Percentiles rank a stretch among this genome's conserved stretches.
Evolutionary conservation across 2,329 filamentous ascomycete genomes (phyloP).

Genomic region (Raffaelea arxii): DNA sequence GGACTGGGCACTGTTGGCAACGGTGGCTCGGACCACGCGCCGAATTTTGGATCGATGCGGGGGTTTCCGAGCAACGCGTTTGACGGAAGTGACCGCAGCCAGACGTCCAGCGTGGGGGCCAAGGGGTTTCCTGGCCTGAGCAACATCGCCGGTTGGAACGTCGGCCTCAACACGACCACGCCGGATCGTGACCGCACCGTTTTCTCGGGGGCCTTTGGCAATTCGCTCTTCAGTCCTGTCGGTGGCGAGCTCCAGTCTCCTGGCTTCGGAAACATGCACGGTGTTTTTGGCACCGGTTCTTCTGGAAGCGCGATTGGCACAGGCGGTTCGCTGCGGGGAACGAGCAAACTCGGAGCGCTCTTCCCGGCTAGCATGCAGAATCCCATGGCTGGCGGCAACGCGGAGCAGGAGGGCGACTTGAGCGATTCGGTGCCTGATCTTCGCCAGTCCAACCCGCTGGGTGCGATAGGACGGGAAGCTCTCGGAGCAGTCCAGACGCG

Average conservation of each 20-base stretch:
- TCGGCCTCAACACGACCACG: conserved; percentile 49
- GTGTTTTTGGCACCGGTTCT: conserved; percentile 24
- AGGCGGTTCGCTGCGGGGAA: conserved; percentile 60
- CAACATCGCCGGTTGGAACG: conserved; percentile 53
- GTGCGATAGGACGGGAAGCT: conserved; percentile 55
- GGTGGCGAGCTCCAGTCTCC: conserved; percentile 67
- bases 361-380: conserved; percentile 87
- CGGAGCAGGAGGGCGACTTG: conserved; percentile 56
- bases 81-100: conserved; percentile 79
- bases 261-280: conserved; percentile 45
- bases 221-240: conserved; percentile 67
- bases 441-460: conserved; percentile 52
- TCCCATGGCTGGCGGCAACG: conserved; percentile 55
- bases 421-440: conserved; percentile 49
- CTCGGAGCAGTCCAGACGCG: conserved; percentile 40
- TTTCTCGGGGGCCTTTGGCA: conserved; percentile 58
- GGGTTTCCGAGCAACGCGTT: conserved; percentile 38
- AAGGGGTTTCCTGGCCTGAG: conserved; percentile 60
- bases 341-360: conserved; percentile 75
- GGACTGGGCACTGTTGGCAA: conserved; percentile 28
- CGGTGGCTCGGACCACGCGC: conserved; percentile 27
- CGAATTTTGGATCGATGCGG: conserved; percentile 44
- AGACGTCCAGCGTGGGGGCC: conserved; percentile 79
- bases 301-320: conserved; percentile 45
- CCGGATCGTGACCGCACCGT: conserved; percentile 55